Evolutionary conservation across 352 stramenopile genomes (phyloP).

Genomic region (Thraustochytrium sp.): DNA sequence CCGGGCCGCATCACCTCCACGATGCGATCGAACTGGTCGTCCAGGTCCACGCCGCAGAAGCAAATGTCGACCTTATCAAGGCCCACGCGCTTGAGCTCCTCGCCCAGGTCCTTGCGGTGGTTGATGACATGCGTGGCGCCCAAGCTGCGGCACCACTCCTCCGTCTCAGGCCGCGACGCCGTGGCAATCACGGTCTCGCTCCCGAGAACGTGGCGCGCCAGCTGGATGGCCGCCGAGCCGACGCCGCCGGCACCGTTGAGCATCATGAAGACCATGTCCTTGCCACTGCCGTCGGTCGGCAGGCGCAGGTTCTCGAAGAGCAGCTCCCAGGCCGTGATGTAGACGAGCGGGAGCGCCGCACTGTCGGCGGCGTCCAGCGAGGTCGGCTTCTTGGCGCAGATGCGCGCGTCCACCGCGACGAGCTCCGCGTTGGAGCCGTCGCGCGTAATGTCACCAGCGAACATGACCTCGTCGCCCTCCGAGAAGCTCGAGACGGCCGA

Average conservation of each 20-base stretch:
- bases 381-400: neutral
- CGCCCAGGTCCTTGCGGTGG: constrained; percentile 3
- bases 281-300: neutral
- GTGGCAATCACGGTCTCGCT: neutral
- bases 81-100: constrained; percentile 11
- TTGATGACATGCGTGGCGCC: neutral
- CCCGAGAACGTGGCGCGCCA: neutral
- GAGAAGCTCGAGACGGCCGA: neutral
- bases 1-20: neutral
- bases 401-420: neutral
- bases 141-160: neutral
- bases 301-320: constrained; percentile 15
- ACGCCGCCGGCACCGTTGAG: constrained; percentile 6
- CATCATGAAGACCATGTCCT: constrained; percentile 21
- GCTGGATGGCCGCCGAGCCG: neutral
- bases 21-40: constrained; percentile 13
- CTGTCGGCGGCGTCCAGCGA: neutral
- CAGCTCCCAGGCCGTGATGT: neutral
- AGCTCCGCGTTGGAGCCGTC: neutral
- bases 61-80: constrained; percentile 8
- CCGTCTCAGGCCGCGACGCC: neutral
- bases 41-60: constrained; percentile 1
- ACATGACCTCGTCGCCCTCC: constrained; percentile 14
- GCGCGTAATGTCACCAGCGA: neutral
- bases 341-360: neutral